phyloP scores from a whole-genome alignment of 2,329 filamentous ascomycete genomes.

The Penicillium sp. region DNA sequence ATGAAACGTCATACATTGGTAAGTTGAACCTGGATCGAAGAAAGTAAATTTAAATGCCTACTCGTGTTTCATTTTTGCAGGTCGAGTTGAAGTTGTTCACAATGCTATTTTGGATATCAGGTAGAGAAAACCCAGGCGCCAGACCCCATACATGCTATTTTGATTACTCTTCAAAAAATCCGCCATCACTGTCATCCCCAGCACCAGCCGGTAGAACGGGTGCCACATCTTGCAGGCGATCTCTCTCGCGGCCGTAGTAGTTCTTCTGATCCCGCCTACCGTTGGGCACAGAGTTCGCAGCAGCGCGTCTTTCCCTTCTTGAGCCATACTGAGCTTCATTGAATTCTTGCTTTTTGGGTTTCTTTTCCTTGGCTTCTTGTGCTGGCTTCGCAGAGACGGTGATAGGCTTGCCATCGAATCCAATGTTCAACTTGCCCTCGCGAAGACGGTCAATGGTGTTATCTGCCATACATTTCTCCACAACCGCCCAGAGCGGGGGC shows the following conservation, averaged over 20 bases:
- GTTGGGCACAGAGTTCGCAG: neutral
- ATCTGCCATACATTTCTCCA: slow-evolving; percentile 47
- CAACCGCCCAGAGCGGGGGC: slow-evolving; percentile 45
- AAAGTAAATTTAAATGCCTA: no score
- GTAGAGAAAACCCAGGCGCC: neutral
- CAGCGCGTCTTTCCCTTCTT: slow-evolving; percentile 6
- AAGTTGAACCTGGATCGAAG: no score
- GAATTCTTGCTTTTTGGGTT: slow-evolving; percentile 4
- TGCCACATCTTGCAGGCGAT: slow-evolving; percentile 9
- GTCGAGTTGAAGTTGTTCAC: neutral
- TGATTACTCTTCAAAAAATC: slow-evolving; percentile 16
- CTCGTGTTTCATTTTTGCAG: no score
- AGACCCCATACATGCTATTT: neutral
- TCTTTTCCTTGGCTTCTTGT: neutral
- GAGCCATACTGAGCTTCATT: neutral
- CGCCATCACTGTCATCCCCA: slow-evolving; percentile 18
- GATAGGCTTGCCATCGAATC: slow-evolving; percentile 14
- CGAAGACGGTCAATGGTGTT: slow-evolving; percentile 44
- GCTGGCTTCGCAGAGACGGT: slow-evolving; percentile 3
- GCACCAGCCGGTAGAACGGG: slow-evolving; percentile 1
- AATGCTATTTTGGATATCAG: slow-evolving; percentile 20
- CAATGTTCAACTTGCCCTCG: slow-evolving; percentile 40
- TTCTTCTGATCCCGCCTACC: slow-evolving; percentile 7
- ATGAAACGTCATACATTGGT: no score
- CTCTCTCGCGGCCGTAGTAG: slow-evolving; percentile 11